Evolutionary conservation across 768 basidiomycete species (phyloP).

Genomic region (Leccinellum rugosiceps): DNA sequence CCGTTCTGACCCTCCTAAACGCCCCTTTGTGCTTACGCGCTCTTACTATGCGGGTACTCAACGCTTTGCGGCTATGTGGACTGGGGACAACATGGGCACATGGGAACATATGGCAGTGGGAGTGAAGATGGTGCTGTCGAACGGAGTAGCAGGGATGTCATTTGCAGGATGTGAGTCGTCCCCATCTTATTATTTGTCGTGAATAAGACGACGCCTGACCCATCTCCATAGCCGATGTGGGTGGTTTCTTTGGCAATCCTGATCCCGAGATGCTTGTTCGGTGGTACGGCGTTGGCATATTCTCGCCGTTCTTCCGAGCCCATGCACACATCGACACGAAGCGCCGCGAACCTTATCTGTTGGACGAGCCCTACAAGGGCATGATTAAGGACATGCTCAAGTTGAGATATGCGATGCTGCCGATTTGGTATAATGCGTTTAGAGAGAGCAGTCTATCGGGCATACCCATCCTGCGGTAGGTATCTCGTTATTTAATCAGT

Average conservation of each 20-base stretch:
- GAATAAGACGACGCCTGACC: not conserved
- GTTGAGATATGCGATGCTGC: slow-evolving; percentile 81
- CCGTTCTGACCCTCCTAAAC: slow-evolving; percentile 70
- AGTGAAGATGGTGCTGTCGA: slow-evolving; percentile 88
- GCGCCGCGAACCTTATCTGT: slow-evolving; percentile 91
- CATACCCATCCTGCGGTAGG: slow-evolving; percentile 77
- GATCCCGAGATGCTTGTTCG: slow-evolving; percentile 91
- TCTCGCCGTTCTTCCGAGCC: slow-evolving; percentile 97
- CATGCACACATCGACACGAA: slow-evolving; percentile 99
- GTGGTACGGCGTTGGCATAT: slow-evolving; percentile 96
- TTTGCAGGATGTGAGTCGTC: slow-evolving; percentile 79
- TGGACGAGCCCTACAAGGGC: slow-evolving; percentile 85
- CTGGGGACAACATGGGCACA: slow-evolving; percentile 94
- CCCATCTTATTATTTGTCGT: not conserved
- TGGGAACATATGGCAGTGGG: slow-evolving; percentile 98
- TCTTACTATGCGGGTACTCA: slow-evolving; percentile 96
- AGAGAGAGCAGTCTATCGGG: slow-evolving; percentile 81
- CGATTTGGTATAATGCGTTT: slow-evolving; percentile 98
- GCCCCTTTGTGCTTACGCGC: slow-evolving; percentile 95
- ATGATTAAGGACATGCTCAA: slow-evolving; percentile 77
- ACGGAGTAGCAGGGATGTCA: slow-evolving; percentile 85
- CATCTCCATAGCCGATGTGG: slow-evolving; percentile 79
- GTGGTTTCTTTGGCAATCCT: slow-evolving; percentile 98
- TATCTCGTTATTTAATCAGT: not conserved
- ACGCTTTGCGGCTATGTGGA: slow-evolving; percentile 97